Evolutionary conservation across 768 basidiomycete genomes (phyloP), one percentile per base, ranked within the genome.

Genomic region (Arthromyces matolae): DNA sequence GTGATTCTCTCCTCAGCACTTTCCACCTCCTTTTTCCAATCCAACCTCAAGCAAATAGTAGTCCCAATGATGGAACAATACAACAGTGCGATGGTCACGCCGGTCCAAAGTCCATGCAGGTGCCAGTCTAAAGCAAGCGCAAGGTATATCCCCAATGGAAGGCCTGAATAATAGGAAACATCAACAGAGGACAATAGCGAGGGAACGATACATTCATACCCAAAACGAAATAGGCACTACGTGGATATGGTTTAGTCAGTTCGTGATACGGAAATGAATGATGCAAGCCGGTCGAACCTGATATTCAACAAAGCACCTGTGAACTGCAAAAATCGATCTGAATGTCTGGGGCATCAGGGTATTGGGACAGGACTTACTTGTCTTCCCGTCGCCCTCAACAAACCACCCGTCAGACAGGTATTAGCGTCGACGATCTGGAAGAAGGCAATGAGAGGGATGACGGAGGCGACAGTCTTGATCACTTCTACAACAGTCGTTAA

Each of bases 341-440:
- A 18, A 18, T 25, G 6, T 8, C 3, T 29, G 41, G 8, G 31
- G 28, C 33, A 22, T 43, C 16, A 36, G 31, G 14, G 16, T 23
- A 31, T 12, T 7, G 25, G 42, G 25, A 54, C 23, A 46, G 13
- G 23, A 13, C 60, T 12, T 45, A 72, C 83, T 65, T 87, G 88
- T 62, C 83, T 86, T n/a, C 93, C 93, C 27, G 80, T 71, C 0
- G 92, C 86, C 31, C 94, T 78, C 45, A 97, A 73, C 50, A 96
- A 80, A 4, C 91, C 93, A 4, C 74, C 78, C 0, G 80, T 75
- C 7, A 93, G 78, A 0, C 77, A 81, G 3, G 76, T 61, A 13
- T 80, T 70, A 1, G 84, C 89, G 56, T 98, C 95, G 45, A 92
- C 84, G 4, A 94, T 78, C 65, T 95, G 87, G 74, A 83, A 87